phyloP scores from a whole-genome alignment of 1,139 yeast genomes.

The Blastobotrys persicus region DNA sequence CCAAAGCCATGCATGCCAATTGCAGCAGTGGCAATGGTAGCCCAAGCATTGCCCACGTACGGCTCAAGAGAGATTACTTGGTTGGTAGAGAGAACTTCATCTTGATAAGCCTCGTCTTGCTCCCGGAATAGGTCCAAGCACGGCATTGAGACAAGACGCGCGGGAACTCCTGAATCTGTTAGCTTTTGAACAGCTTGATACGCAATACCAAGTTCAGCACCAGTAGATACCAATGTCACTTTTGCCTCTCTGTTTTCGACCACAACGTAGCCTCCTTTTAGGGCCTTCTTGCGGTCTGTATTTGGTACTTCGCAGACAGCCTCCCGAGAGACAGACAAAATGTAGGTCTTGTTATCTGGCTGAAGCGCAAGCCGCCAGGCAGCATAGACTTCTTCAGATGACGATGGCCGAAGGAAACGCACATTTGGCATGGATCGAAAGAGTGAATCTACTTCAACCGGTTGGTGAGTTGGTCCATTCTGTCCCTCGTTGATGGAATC shows the following conservation, averaged over 20 bases:
- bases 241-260: conserved; percentile 27
- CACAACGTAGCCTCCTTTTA: conserved; percentile 36
- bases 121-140: conserved; percentile 34
- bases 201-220: conserved; percentile 38
- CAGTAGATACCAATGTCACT: conserved; percentile 35
- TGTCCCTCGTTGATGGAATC: conserved; percentile 44
- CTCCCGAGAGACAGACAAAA: conserved; percentile 36
- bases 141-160: conserved; percentile 39
- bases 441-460: conserved; percentile 38
- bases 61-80: conserved; percentile 39
- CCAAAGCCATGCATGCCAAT: conserved; percentile 8
- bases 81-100: conserved; percentile 31
- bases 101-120: conserved; percentile 34
- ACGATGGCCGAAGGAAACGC: conserved; percentile 37
- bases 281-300: conserved; percentile 30
- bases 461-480: conserved; percentile 45
- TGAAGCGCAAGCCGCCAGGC: conserved; percentile 36
- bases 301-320: conserved; percentile 31
- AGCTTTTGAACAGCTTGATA: conserved; percentile 36
- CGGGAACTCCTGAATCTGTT: conserved; percentile 28
- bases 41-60: conserved; percentile 27
- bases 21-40: conserved; percentile 8
- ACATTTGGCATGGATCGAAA: conserved; percentile 41
- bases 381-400: conserved; percentile 37
- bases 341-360: conserved; percentile 28